Conservation (phyloP, 2,329 filamentous ascomycete genomes). For the Epicoccum sorghinum region DNA sequence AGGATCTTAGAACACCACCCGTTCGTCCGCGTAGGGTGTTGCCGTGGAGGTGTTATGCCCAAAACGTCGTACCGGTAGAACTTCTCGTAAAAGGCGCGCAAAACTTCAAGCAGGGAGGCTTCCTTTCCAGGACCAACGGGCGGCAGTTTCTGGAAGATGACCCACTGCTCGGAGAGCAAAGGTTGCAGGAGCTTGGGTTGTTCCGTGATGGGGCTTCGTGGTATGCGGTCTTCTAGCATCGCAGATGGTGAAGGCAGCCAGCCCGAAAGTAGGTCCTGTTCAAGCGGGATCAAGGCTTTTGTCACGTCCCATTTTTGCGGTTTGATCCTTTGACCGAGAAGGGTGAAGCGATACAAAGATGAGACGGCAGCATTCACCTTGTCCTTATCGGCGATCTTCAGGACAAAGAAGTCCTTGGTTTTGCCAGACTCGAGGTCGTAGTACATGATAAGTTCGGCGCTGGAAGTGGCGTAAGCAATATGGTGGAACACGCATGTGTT, state of each 20-base stretch:
- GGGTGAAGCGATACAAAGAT: not conserved
- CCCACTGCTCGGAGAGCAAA: not conserved
- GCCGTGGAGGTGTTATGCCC: not conserved
- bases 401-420: not conserved
- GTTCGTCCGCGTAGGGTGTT: not conserved
- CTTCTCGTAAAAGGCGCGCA: not conserved
- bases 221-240: no score
- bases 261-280: not conserved
- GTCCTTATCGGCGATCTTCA: not conserved
- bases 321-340: not conserved
- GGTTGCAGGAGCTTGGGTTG: not conserved
- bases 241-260: conserved; percentile 4
- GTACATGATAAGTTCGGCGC: not conserved
- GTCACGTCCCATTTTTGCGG: not conserved
- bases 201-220: not conserved
- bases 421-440: not conserved
- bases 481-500: no score
- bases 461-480: not conserved
- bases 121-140: not conserved
- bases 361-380: not conserved
- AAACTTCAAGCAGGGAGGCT: not conserved
- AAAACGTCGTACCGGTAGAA: conserved; percentile 4
- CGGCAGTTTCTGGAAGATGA: not conserved
- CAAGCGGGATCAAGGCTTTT: not conserved
- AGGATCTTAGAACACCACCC: not conserved